Base-by-base conservation (phyloP, 2,329 filamentous ascomycete genomes). In the Pleoardoris graminearum region DNA sequence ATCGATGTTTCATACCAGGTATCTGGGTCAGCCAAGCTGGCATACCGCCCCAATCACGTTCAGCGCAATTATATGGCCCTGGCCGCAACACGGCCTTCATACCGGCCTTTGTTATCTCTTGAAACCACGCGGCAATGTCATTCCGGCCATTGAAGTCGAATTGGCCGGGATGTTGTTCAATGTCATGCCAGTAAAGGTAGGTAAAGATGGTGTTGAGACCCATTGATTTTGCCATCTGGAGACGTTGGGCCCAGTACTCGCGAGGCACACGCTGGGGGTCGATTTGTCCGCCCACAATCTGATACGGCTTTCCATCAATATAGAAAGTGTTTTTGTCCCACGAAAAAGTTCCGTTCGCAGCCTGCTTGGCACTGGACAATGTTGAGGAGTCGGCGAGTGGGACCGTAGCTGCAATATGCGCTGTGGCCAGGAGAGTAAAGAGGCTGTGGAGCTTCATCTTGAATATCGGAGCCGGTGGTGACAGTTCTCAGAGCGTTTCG, bases 11-110 rank as follows among this genome's bases (percentile, higher is more conserved):
- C 67, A 80, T 70, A 2, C 65, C 76, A 0, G 74, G 70, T 0
- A 80, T 61, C 50, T 71, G 64, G 29, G 66, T 71, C 21, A 80
- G 61, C 78, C 77, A 80, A 1, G 72, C 70, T 0, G 78, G 78
- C 50, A 80, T 77, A 1, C 77, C 78, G n/a, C 78, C 79, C 76
- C 77, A 80, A 51, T 80, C 78, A 32, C 74, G 70, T 58, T 81
- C 78, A 43, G 75, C 78, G 57, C 78, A 79, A 49, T 79, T 73
- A 50, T 80, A 80, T 0, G 78, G 78, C 0, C 78, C 79, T 0
- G 78, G 78, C 3, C 78, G 68, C 1, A 81, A 66, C 1, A 81
- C 72, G 3, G 79, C 67, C 11, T 78, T 70, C 32, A 82, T 58
- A 0, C 77, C 79, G 46, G 77, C 70, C 43, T 80, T 75, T 44